These are phyloP conservation scores for Rhodofomes roseus DNA, from an alignment of 1,284 basidiomycete species.

Conservation along the genomic window DNA sequence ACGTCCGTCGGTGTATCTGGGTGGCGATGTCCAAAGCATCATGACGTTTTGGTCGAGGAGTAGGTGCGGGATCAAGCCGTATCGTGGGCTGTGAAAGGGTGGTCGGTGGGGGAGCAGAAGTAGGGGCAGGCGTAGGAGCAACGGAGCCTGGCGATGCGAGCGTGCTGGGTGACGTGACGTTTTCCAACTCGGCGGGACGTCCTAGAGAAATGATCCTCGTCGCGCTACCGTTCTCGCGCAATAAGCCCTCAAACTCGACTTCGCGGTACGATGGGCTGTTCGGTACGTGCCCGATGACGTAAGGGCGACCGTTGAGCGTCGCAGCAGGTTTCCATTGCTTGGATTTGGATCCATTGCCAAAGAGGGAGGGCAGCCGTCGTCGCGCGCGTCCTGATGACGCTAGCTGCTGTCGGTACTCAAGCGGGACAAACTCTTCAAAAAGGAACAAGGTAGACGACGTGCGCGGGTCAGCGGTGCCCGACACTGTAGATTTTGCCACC, in stretches of 20 bases:
- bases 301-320: constrained; percentile 76
- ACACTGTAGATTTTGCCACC: constrained; percentile 27
- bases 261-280: constrained; percentile 59
- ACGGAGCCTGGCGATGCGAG: constrained; percentile 15
- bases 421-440: constrained; percentile 86
- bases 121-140: constrained; percentile 1
- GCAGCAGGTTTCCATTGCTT: constrained; percentile 72
- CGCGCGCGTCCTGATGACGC: constrained; percentile 34
- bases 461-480: constrained; percentile 46
- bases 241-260: constrained; percentile 76
- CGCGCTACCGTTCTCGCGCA: constrained; percentile 47
- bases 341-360: constrained; percentile 29
- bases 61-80: constrained; percentile 14
- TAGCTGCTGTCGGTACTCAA: constrained; percentile 80
- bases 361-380: constrained; percentile 35
- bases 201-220: constrained; percentile 61
- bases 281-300: constrained; percentile 66
- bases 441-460: constrained; percentile 62
- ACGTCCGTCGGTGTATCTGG: constrained; percentile 27
- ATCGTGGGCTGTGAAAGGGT: constrained; percentile 7
- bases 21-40: constrained; percentile 15
- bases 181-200: constrained; percentile 10
- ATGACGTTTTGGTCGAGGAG: constrained; percentile 4
- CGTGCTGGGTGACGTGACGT: neutral
- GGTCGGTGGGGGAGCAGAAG: neutral